Evolutionary conservation across 257 asterid genomes (phyloP), one percentile per base, ranked within the genome.

Genomic region (Solanum corneliomulleri): DNA sequence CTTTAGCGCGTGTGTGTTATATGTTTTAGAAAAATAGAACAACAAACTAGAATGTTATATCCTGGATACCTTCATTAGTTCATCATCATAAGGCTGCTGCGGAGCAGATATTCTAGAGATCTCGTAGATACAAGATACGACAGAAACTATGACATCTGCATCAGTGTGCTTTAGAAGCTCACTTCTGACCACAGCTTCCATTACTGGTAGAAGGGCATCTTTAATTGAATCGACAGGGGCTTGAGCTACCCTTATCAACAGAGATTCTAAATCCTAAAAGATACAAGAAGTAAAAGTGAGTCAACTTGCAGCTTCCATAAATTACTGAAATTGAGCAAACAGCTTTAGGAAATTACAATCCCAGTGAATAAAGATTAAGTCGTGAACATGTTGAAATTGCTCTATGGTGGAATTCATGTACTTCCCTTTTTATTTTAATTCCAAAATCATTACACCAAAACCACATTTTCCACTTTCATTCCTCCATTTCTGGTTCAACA

Each of bases 71-170:
- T 87, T 89, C 91, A 89, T 89, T 31, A 64, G 16, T 39, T 35
- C 74, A 62, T 89, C 86, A 21, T 62, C 56, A 62, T 87, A 89
- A 44, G 89, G 91, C 72, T 62, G 86, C 20, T 49, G 37, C 1
- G 91, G 91, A 25, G 91, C 89, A 33, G 91, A 72, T 41, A 89
- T 68, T 56, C 86, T 78, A 23, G 75, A 66, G 78, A 89, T 23
- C 60, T 89, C 88, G 16, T 41, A 37, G 52, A 89, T 72, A 60
- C 91, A 89, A n/a, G 82, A 84, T 68, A 42, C 45, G 14, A 87
- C 87, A 5, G 87, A 87, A 78, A 87, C 76, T 84, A 85, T 78
- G 62, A 89, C 88, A 41, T 77, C 82, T 29, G 42, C 58, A 83
- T 89, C 84, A 62, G n/a, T 58, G 60, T 89, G 88, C 60, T 47